These are phyloP conservation scores for Flaveria linearis DNA, from an alignment of 129 eudicot genomes.

Conservation along the genomic window DNA sequence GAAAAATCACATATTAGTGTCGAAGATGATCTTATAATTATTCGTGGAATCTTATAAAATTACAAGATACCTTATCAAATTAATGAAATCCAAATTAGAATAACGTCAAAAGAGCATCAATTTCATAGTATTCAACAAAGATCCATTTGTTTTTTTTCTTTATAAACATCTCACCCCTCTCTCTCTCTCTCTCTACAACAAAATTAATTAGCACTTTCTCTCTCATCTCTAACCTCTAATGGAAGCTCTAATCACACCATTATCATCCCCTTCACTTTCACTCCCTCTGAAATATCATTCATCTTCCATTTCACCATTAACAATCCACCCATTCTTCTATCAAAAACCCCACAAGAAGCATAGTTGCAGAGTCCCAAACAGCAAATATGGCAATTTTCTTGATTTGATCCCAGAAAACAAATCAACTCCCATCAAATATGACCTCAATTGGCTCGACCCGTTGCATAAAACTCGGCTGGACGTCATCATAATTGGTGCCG, in stretches of 20 bases:
- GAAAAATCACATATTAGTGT: no score
- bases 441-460: constrained; percentile 55
- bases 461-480: constrained; percentile 43
- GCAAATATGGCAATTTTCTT: constrained; percentile 61
- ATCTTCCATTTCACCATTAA: constrained; percentile 27
- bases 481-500: constrained; percentile 66
- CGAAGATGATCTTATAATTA: neutral
- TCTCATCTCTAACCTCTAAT: constrained; percentile 37
- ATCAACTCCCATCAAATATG: constrained; percentile 39
- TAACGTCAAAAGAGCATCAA: constrained; percentile 31
- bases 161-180: constrained; percentile 20
- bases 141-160: constrained; percentile 19
- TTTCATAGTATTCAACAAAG: constrained; percentile 19
- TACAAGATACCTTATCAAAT: neutral
- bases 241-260: constrained; percentile 50
- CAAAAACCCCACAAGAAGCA: constrained; percentile 24
- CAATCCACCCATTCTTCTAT: constrained; percentile 29
- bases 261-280: constrained; percentile 38
- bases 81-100: neutral
- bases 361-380: constrained; percentile 32
- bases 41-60: neutral
- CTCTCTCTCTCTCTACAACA: constrained; percentile 25
- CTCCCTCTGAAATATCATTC: neutral
- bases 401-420: constrained; percentile 60
- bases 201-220: constrained; percentile 7